A percentile compares a stretch with the other conserved stretches of the same genome.
These are phyloP conservation scores for Mrakia blollopis DNA, from an alignment of 768 basidiomycete species.

Conservation along the genomic window DNA sequence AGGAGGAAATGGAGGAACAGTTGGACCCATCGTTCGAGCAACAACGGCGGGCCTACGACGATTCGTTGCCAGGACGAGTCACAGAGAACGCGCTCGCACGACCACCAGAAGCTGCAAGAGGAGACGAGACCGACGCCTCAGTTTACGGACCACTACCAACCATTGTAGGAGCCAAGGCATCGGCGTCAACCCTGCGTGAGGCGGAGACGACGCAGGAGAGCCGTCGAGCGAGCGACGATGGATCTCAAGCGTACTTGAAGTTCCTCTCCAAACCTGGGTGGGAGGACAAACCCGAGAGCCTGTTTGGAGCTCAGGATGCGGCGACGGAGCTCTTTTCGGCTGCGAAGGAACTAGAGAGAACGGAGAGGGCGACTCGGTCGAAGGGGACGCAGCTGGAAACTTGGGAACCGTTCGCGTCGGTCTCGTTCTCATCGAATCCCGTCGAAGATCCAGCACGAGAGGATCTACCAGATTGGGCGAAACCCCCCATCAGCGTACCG, in stretches of 20 bases:
- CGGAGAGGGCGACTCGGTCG: neutral
- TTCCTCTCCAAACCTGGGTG: neutral
- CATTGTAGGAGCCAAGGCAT: too few species aligned
- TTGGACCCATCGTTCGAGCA: neutral
- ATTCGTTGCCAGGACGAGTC: neutral
- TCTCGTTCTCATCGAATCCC: neutral
- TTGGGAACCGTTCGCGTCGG: neutral
- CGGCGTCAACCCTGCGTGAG: too few species aligned
- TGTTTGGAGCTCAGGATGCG: too few species aligned
- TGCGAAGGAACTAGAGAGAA: neutral
- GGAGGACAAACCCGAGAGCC: too few species aligned
- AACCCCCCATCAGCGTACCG: neutral
- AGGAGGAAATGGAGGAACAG: neutral
- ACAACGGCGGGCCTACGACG: neutral
- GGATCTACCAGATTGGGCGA: neutral
- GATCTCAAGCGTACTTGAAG: neutral
- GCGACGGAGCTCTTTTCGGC: neutral
- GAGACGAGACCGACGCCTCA: neutral
- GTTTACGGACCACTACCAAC: neutral
- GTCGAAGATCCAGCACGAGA: neutral
- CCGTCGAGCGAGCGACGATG: neutral
- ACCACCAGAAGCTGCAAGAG: neutral
- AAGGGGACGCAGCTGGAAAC: neutral
- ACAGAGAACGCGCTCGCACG: neutral
- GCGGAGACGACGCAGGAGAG: neutral